A percentile compares a stretch with the other conserved stretches of the same genome.
These are phyloP conservation scores for Wickerhamiella australiensis DNA, from an alignment of 805 yeast species.

Conservation along the genomic window DNA sequence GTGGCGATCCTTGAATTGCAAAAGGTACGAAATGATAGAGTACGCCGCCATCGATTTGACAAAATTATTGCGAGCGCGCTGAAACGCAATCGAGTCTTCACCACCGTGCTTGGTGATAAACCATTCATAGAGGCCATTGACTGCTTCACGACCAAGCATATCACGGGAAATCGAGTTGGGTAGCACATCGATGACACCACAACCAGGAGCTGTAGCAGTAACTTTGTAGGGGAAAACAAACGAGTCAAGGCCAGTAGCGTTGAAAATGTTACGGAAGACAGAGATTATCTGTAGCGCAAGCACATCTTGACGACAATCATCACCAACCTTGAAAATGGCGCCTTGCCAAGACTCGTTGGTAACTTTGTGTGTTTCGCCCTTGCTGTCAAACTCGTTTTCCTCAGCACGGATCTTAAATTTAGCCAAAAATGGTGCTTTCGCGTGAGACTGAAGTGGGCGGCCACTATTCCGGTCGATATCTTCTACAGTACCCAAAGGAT, in stretches of 20 bases:
- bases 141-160: slow-evolving; percentile 98
- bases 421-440: slow-evolving; percentile 98
- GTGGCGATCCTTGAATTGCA: slow-evolving; percentile 81
- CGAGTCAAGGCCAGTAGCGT: slow-evolving; percentile 73
- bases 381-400: slow-evolving; percentile 23
- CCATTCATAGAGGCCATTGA: slow-evolving; percentile 88
- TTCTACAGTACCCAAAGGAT: slow-evolving; percentile 88
- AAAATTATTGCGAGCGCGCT: slow-evolving; percentile 81
- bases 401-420: slow-evolving; percentile 68
- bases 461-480: slow-evolving; percentile 90
- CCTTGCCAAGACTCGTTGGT: slow-evolving; percentile 70
- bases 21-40: slow-evolving; percentile 75
- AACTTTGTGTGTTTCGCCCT: slow-evolving; percentile 14
- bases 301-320: slow-evolving; percentile 96
- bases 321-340: slow-evolving; percentile 98
- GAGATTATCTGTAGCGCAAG: slow-evolving; percentile 85
- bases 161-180: slow-evolving; percentile 94
- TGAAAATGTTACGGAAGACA: slow-evolving; percentile 84
- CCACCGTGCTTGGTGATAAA: slow-evolving; percentile 87
- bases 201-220: slow-evolving; percentile 97
- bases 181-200: slow-evolving; percentile 96
- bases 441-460: slow-evolving; percentile 91
- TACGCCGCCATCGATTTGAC: slow-evolving; percentile 89
- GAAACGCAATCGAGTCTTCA: slow-evolving; percentile 81
- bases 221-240: slow-evolving; percentile 90